Evolutionary conservation across 2,329 filamentous ascomycete genomes (phyloP).

Genomic region (Nothophoma quercina): DNA sequence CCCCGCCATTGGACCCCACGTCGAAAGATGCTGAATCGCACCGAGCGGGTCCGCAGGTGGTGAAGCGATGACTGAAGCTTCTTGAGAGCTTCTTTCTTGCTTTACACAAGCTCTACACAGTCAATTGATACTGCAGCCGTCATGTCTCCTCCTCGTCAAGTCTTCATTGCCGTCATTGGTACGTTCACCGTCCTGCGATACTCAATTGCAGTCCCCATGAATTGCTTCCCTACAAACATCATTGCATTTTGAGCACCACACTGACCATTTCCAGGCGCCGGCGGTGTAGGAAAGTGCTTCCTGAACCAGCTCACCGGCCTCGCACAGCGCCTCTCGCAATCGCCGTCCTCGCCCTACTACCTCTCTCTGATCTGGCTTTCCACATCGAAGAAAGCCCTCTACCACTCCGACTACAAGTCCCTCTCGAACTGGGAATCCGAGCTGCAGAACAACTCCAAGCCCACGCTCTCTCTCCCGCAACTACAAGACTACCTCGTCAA

Average conservation of each 20-base stretch:
- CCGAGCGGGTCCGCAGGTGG: slow-evolving; percentile 12
- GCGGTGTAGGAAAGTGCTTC: slow-evolving; percentile 92
- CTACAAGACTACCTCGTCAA: slow-evolving; percentile 79
- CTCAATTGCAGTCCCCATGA: not conserved
- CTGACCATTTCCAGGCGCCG: slow-evolving; percentile 68
- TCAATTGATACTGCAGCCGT: slow-evolving; percentile 25
- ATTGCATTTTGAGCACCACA: not conserved
- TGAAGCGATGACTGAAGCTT: slow-evolving; percentile 3
- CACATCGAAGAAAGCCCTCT: slow-evolving; percentile 83
- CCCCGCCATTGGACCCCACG: slow-evolving; percentile 16
- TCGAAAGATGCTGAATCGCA: slow-evolving; percentile 11
- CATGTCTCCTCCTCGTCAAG: slow-evolving; percentile 54
- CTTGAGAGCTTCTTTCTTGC: not conserved
- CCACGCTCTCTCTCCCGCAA: slow-evolving; percentile 72
- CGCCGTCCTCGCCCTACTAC: slow-evolving; percentile 66
- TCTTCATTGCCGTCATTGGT: slow-evolving; percentile 59
- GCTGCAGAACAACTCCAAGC: slow-evolving; percentile 69
- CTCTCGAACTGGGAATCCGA: slow-evolving; percentile 67
- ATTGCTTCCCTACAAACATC: too few relatives aligned
- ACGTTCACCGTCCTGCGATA: slow-evolving; percentile 4
- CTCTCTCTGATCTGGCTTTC: slow-evolving; percentile 85
- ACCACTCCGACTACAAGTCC: slow-evolving; percentile 74
- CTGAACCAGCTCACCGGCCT: slow-evolving; percentile 79
- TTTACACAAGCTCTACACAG: slow-evolving; percentile 7
- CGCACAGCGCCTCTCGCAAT: slow-evolving; percentile 63